phyloP scores from a whole-genome alignment of 306 rosid genomes.

The Vicia villosa region DNA sequence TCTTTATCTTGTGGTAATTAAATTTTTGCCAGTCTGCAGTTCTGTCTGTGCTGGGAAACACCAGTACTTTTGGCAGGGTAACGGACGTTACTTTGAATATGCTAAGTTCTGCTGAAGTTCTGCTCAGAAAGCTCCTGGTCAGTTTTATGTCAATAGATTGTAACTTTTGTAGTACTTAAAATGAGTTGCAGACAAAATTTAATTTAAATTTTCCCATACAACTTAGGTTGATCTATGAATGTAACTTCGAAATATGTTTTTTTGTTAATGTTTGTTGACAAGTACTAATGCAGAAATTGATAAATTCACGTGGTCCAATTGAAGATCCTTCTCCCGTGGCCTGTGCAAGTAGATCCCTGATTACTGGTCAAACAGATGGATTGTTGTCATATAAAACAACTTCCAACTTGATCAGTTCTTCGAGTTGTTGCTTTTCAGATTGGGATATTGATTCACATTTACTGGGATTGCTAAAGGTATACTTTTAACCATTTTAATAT shows the following conservation, averaged over 20 bases:
- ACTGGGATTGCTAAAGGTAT: conserved; percentile 83
- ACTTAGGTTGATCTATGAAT: conserved; percentile 24
- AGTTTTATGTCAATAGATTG: conserved; percentile 52
- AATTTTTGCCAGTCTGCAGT: conserved; percentile 80
- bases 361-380: conserved; percentile 80
- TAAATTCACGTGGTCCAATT: conserved; percentile 81
- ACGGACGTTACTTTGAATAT: conserved; percentile 64
- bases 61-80: conserved; percentile 62
- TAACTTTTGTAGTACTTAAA: conserved; percentile 35
- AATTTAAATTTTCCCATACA: conserved; percentile 2
- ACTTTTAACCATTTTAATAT: conserved; percentile 10
- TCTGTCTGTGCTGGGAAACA: conserved; percentile 72
- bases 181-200: conserved; percentile 2
- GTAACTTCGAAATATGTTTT: conserved; percentile 15
- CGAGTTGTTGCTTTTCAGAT: conserved; percentile 81
- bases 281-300: conserved; percentile 81
- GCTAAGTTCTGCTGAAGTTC: conserved; percentile 70
- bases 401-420: conserved; percentile 66
- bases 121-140: conserved; percentile 86
- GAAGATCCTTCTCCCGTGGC: conserved; percentile 96
- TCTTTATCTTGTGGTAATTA: conserved; percentile 45
- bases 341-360: conserved; percentile 61
- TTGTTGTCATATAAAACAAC: conserved; percentile 78
- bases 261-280: conserved; percentile 50
- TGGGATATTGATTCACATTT: conserved; percentile 77